phyloP scores from a whole-genome alignment of 306 rosid genomes.

The Prunus padus region DNA sequence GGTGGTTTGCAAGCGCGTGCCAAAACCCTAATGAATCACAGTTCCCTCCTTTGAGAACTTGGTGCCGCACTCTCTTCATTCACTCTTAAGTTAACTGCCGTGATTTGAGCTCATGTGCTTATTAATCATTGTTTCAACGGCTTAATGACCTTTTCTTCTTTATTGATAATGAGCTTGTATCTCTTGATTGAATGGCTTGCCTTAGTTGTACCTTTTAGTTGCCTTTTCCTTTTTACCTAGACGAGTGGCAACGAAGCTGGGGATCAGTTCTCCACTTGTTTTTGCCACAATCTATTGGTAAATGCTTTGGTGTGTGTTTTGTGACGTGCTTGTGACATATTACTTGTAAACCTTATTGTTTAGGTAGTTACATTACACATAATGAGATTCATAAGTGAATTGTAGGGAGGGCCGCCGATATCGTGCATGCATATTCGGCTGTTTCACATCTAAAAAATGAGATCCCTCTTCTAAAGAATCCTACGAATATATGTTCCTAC shows the following conservation, averaged over 20 bases:
- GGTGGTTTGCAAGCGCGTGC: conserved; percentile 14
- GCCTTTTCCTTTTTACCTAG: not conserved
- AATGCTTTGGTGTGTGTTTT: not conserved
- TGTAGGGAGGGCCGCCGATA: too few relatives aligned
- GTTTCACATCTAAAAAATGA: too few relatives aligned
- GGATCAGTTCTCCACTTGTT: too few relatives aligned
- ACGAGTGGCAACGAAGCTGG: not conserved
- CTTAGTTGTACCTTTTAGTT: not conserved
- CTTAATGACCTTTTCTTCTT: not conserved
- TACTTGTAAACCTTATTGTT: not conserved
- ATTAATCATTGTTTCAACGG: conserved; percentile 35
- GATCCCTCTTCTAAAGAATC: too few relatives aligned
- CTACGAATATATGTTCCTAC: too few relatives aligned
- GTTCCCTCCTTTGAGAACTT: not conserved
- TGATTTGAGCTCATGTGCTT: conserved; percentile 41
- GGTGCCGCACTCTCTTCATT: not conserved
- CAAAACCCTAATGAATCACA: conserved; percentile 8
- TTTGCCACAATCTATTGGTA: too few relatives aligned
- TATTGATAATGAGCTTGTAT: not conserved
- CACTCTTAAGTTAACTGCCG: not conserved
- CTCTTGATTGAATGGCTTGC: not conserved
- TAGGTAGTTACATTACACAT: too few relatives aligned
- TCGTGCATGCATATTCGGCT: too few relatives aligned
- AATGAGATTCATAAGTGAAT: too few relatives aligned
- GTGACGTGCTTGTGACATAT: not conserved